These are phyloP conservation scores for Mycena capillaripes DNA, from an alignment of 768 basidiomycete species.

Conservation along the genomic window DNA sequence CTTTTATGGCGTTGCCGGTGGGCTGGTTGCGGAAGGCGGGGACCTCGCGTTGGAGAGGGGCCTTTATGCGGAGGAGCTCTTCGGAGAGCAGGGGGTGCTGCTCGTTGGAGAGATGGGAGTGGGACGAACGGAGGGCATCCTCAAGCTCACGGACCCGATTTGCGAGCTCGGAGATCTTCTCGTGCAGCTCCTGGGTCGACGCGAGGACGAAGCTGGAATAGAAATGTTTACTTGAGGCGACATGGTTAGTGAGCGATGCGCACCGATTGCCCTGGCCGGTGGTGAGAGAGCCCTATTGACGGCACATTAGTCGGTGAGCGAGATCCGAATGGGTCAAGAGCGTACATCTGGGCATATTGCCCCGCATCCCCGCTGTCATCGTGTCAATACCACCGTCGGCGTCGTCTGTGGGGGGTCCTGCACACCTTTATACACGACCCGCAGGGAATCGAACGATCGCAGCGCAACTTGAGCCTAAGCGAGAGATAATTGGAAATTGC, in stretches of 20 bases:
- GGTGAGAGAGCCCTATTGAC: slow-evolving; percentile 74
- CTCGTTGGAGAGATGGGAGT: slow-evolving; percentile 70
- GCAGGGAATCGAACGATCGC: slow-evolving; percentile 84
- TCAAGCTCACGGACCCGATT: slow-evolving; percentile 84
- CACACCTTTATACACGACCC: slow-evolving; percentile 82
- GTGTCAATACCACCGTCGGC: slow-evolving; percentile 49
- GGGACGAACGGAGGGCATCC: slow-evolving; percentile 74
- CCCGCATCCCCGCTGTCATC: slow-evolving; percentile 73
- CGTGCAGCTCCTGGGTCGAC: slow-evolving; percentile 84
- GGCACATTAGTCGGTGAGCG: slow-evolving; percentile 32
- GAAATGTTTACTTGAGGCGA: neutral
- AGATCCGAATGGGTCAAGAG: slow-evolving; percentile 35
- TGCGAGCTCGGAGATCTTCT: slow-evolving; percentile 83
- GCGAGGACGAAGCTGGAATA: slow-evolving; percentile 78
- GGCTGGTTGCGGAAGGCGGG: slow-evolving; percentile 55
- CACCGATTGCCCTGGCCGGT: slow-evolving; percentile 89
- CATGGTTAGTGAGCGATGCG: slow-evolving; percentile 29
- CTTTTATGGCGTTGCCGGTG: slow-evolving; percentile 59
- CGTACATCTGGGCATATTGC: slow-evolving; percentile 87
- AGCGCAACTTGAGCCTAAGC: slow-evolving; percentile 74
- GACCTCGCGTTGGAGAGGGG: slow-evolving; percentile 80
- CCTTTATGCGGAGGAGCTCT: slow-evolving; percentile 82
- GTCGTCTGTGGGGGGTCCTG: slow-evolving; percentile 65
- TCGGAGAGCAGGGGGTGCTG: slow-evolving; percentile 78
- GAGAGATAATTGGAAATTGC: slow-evolving; percentile 17